A percentile compares a stretch with the other conserved stretches of the same genome.
These are phyloP conservation scores for Trichosanthes truncata DNA, from an alignment of 306 rosid species.

Conservation along the genomic window DNA sequence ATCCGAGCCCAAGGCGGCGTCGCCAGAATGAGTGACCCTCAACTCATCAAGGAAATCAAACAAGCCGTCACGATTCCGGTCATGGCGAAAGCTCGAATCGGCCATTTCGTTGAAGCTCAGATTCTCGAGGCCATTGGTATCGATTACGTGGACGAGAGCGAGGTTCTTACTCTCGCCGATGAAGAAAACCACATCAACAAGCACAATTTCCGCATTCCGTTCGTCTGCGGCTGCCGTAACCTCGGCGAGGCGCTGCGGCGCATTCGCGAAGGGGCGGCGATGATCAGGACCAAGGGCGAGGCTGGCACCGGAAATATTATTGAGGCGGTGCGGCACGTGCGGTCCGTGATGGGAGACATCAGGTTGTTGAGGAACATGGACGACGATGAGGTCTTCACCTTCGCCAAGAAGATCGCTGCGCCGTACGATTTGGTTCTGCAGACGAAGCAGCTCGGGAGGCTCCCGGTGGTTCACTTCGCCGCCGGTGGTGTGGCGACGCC, in stretches of 20 bases:
- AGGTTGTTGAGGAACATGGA: constrained; percentile 77
- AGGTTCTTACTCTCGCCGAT: constrained; percentile 72
- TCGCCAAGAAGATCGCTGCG: constrained; percentile 68
- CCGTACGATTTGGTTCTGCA: constrained; percentile 84
- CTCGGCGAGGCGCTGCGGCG: constrained; percentile 85
- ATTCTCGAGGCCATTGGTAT: constrained; percentile 77
- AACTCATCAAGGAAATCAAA: constrained; percentile 72
- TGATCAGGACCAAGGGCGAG: constrained; percentile 86
- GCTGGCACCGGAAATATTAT: constrained; percentile 77
- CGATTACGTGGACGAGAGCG: constrained; percentile 81
- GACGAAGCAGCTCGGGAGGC: constrained; percentile 84
- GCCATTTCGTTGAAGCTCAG: constrained; percentile 87
- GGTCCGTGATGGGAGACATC: constrained; percentile 76
- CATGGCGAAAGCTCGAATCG: constrained; percentile 92
- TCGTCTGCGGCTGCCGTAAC: constrained; percentile 84
- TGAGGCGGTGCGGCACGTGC: constrained; percentile 77
- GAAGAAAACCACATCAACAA: constrained; percentile 84
- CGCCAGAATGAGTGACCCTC: constrained; percentile 84
- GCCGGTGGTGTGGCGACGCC: constrained; percentile 95
- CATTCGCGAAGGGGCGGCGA: constrained; percentile 79
- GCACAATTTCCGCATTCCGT: constrained; percentile 75
- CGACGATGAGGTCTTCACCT: constrained; percentile 77
- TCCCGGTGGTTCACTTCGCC: constrained; percentile 81
- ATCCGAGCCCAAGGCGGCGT: constrained; percentile 85
- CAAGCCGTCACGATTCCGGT: constrained; percentile 82